A percentile compares a stretch with the other conserved stretches of the same genome.
Evolutionary conservation across 2,329 filamentous ascomycete species (phyloP).

Genomic region (Botrytis sinoallii): DNA sequence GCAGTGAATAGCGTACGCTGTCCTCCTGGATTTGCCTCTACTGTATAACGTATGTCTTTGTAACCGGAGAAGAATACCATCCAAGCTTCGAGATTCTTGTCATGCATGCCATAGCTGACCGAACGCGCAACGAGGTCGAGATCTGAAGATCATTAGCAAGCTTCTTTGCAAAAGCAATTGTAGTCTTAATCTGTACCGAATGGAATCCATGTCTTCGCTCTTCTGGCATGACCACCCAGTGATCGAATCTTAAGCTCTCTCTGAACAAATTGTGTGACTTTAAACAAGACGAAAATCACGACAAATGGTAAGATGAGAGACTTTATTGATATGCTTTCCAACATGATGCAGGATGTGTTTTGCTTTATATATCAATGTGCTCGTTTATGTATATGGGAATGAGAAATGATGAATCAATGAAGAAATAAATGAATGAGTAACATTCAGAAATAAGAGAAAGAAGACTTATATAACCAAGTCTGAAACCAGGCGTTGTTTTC

Average conservation of each 20-base stretch:
- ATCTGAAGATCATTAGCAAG: conserved; percentile 44
- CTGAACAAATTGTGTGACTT: conserved; percentile 39
- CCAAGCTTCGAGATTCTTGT: conserved; percentile 62
- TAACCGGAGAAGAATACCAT: conserved; percentile 44
- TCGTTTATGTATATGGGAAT: no score
- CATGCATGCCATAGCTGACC: conserved; percentile 24
- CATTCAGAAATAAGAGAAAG: not conserved
- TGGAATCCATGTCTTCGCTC: conserved; percentile 42
- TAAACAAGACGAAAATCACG: conserved; percentile 32
- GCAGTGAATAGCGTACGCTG: conserved; percentile 60
- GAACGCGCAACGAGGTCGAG: conserved; percentile 55
- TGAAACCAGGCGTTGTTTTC: not conserved
- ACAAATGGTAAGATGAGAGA: conserved; percentile 39
- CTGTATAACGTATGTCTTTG: conserved; percentile 49
- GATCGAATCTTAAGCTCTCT: conserved; percentile 46
- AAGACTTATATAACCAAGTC: not conserved
- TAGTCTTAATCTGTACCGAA: conserved; percentile 41
- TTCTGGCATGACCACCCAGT: conserved; percentile 45
- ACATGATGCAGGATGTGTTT: conserved; percentile 25
- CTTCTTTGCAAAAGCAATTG: not conserved
- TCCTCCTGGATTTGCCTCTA: conserved; percentile 47
- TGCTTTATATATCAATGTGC: not conserved
- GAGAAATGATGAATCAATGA: not conserved
- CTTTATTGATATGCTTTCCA: conserved; percentile 41
- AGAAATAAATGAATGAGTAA: not conserved